phyloP scores from a whole-genome alignment of 2,329 filamentous ascomycete species.

The Penicillium expansum region DNA sequence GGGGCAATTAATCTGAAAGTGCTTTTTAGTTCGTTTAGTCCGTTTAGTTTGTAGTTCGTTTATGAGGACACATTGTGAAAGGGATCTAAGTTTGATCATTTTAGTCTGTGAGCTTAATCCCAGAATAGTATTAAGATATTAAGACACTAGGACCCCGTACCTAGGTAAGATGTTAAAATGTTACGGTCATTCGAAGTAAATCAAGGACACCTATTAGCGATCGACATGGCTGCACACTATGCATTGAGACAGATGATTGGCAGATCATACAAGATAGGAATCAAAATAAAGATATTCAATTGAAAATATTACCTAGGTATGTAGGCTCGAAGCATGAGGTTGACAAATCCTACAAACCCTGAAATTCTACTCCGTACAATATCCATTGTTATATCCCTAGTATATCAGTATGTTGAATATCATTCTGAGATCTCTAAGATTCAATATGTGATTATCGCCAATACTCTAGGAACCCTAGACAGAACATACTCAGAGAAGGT shows the following conservation, averaged over 20 bases:
- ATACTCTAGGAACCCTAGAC: neutral
- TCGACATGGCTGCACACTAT: conserved; percentile 9
- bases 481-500: neutral
- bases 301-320: neutral
- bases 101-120: neutral
- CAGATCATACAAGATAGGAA: neutral
- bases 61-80: neutral
- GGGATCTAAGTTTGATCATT: neutral
- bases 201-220: conserved; percentile 12
- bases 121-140: neutral
- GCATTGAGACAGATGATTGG: conserved; percentile 14
- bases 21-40: neutral
- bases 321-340: neutral
- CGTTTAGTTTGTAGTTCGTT: no score
- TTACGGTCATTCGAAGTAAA: neutral
- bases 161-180: neutral
- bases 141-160: no score
- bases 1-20: neutral
- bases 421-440: neutral
- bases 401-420: neutral
- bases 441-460: neutral
- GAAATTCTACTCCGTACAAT: neutral
- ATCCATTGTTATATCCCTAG: neutral
- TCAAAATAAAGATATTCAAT: neutral
- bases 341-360: neutral